Conservation (phyloP, 1,284 basidiomycete genomes). For the Peniophora sp. region DNA sequence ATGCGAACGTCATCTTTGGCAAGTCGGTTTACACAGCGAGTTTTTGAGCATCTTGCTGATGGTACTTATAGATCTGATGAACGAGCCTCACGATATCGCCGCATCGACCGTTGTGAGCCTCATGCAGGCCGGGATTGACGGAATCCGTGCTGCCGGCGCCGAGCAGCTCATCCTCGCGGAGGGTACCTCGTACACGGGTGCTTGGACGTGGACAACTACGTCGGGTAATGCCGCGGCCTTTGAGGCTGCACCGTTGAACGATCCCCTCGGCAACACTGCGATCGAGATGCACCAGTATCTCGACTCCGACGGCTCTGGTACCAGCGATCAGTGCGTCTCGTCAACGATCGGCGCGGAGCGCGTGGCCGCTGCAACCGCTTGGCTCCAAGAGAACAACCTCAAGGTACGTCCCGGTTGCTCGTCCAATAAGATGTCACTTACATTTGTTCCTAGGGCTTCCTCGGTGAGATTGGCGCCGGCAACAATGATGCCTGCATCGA, state of each 20-base stretch:
- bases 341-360: conserved; percentile 55
- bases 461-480: conserved; percentile 57
- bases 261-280: conserved; percentile 56
- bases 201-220: conserved; percentile 36
- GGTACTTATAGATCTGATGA: conserved; percentile 40
- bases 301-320: conserved; percentile 58
- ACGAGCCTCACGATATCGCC: conserved; percentile 51
- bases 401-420: conserved; percentile 24
- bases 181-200: conserved; percentile 32
- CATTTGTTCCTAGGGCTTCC: conserved; percentile 31
- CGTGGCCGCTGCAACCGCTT: conserved; percentile 44
- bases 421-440: too few species aligned
- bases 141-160: conserved; percentile 51
- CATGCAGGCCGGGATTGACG: conserved; percentile 45
- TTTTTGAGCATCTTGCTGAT: neutral
- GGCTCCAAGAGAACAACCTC: conserved; percentile 51
- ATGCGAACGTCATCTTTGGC: conserved; percentile 47
- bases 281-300: conserved; percentile 70
- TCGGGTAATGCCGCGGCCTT: conserved; percentile 52
- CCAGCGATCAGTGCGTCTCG: conserved; percentile 45
- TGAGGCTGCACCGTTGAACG: conserved; percentile 31
- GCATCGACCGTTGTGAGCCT: conserved; percentile 37
- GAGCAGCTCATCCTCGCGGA: conserved; percentile 43
- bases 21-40: neutral
- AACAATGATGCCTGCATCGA: conserved; percentile 28